Evolutionary conservation across 768 basidiomycete species (phyloP).

Genomic region (Panaeolus cyanescens): DNA sequence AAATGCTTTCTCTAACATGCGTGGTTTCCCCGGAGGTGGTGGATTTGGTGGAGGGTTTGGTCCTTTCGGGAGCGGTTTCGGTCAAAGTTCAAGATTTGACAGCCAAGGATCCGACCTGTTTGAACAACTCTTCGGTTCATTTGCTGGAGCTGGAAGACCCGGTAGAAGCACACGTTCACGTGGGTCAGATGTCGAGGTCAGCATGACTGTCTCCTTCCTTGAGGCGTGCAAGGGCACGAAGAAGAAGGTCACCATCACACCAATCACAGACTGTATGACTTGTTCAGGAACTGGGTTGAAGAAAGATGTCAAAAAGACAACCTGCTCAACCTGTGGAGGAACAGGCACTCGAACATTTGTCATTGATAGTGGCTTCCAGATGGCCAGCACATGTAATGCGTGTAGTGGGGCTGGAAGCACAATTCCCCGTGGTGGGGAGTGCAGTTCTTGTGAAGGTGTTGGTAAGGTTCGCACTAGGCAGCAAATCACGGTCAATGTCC

Average conservation of each 20-base stretch:
- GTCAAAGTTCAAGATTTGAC: constrained; percentile 14
- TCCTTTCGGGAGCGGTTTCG: constrained; percentile 29
- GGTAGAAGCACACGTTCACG: constrained; percentile 44
- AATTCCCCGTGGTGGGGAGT: constrained; percentile 78
- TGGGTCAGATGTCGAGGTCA: constrained; percentile 84
- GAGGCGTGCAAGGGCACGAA: constrained; percentile 93
- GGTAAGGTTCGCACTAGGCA: constrained; percentile 86
- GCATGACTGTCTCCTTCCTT: constrained; percentile 78
- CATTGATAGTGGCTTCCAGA: constrained; percentile 93
- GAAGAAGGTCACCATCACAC: constrained; percentile 73
- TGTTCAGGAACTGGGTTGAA: constrained; percentile 90
- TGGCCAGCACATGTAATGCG: constrained; percentile 86
- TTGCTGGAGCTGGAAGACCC: constrained; percentile 50
- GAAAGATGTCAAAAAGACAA: constrained; percentile 77
- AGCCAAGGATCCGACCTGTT: constrained; percentile 59
- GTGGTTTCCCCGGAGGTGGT: constrained; percentile 41
- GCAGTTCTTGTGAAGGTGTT: constrained; percentile 79
- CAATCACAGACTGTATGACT: constrained; percentile 79
- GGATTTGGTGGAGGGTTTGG: constrained; percentile 17
- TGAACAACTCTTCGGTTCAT: constrained; percentile 80
- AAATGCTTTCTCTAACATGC: constrained; percentile 66
- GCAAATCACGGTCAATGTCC: constrained; percentile 78
- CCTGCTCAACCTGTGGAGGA: constrained; percentile 82
- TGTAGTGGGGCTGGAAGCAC: constrained; percentile 83
- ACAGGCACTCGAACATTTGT: constrained; percentile 88